Evolutionary conservation across 1,139 yeast genomes (phyloP).

Genomic region (Hansenula sp.): DNA sequence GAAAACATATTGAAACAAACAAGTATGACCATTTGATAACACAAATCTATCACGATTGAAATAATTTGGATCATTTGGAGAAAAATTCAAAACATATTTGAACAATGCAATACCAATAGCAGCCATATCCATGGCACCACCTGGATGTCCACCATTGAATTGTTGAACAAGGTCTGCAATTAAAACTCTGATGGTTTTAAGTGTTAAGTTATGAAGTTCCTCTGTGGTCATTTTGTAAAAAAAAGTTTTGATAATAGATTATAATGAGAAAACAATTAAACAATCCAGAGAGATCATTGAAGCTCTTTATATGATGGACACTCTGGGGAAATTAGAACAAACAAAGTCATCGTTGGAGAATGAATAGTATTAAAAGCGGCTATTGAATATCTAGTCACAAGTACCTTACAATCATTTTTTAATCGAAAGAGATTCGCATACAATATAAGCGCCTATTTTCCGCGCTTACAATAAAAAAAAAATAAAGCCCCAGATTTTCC

Average conservation of each 20-base stretch:
- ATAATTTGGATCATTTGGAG: constrained; percentile 28
- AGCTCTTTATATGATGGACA: too few species aligned
- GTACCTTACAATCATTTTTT: too few species aligned
- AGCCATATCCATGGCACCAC: constrained; percentile 38
- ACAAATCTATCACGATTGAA: constrained; percentile 34
- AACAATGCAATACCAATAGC: constrained; percentile 33
- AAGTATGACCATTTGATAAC: constrained; percentile 33
- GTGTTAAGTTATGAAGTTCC: constrained; percentile 13
- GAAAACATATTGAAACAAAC: constrained; percentile 30
- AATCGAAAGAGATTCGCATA: too few species aligned
- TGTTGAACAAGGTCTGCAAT: constrained; percentile 31
- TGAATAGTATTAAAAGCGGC: too few species aligned
- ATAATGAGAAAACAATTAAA: not conserved
- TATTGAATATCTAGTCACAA: too few species aligned
- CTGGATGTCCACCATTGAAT: constrained; percentile 35
- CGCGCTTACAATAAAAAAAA: too few species aligned
- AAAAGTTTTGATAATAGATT: not conserved
- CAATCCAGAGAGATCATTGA: too few species aligned
- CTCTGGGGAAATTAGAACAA: too few species aligned
- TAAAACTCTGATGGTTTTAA: constrained; percentile 21
- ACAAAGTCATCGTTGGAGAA: too few species aligned
- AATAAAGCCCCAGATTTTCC: not conserved
- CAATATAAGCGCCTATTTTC: too few species aligned
- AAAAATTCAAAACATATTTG: constrained; percentile 30
- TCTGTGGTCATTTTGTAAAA: not conserved